Conservation (phyloP, 2,329 filamentous ascomycete species). For the Beauveria caledonica region DNA sequence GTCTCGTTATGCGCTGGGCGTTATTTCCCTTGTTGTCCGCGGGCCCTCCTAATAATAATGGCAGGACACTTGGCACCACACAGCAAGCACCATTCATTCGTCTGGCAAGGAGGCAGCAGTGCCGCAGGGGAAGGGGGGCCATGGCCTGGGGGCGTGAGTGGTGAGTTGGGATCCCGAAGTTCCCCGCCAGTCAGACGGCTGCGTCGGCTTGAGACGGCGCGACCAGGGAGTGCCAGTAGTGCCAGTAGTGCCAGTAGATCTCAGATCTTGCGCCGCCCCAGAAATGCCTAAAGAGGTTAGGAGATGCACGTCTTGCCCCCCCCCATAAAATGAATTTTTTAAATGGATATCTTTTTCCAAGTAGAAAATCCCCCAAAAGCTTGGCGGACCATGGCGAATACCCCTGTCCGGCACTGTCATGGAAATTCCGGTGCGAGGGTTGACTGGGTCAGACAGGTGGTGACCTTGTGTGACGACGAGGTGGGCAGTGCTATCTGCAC, state of each 20-base stretch:
- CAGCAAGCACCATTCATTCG: too few species aligned
- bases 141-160: background rate
- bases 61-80: too few species aligned
- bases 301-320: background rate
- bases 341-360: background rate
- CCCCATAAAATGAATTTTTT: background rate
- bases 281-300: constrained; percentile 24
- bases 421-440: too few species aligned
- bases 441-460: background rate
- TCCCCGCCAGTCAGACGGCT: constrained; percentile 9
- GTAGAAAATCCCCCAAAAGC: background rate
- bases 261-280: constrained; percentile 22
- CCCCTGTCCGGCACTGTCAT: too few species aligned
- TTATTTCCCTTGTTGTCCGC: too few species aligned
- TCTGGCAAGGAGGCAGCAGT: background rate
- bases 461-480: background rate
- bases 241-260: constrained; percentile 25
- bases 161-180: constrained; percentile 21
- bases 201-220: constrained; percentile 9
- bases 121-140: background rate
- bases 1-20: too few species aligned
- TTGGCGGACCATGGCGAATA: background rate
- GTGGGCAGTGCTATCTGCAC: background rate
- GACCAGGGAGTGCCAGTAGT: constrained; percentile 16
- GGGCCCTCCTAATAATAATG: too few species aligned